These are phyloP conservation scores for Diplodia mutila DNA, from an alignment of 2,329 filamentous ascomycete genomes.

Conservation along the genomic window DNA sequence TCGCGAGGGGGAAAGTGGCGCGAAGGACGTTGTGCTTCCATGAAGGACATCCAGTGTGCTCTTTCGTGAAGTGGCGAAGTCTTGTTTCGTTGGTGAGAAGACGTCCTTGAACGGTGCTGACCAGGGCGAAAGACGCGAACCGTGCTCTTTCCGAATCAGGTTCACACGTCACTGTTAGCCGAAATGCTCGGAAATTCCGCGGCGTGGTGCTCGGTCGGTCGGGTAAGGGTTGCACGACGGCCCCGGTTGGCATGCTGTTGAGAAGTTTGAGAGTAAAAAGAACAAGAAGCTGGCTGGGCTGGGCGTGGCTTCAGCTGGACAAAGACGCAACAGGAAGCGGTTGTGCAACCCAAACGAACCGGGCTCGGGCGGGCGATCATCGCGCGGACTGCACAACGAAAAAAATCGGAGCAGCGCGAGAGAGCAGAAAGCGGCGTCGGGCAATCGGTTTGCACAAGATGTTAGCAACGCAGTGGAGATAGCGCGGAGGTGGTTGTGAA, in stretches of 20 bases:
- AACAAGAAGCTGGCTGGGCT: background rate
- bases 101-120: background rate
- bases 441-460: slow-evolving; percentile 12
- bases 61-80: too few species aligned
- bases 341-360: background rate
- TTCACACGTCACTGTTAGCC: background rate
- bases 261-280: background rate
- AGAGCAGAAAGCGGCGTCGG: background rate
- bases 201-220: too few species aligned
- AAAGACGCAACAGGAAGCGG: background rate
- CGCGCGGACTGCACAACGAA: background rate
- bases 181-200: background rate
- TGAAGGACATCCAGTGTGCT: too few species aligned
- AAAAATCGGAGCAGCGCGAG: background rate
- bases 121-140: background rate
- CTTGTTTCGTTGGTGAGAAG: background rate
- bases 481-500: background rate
- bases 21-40: background rate
- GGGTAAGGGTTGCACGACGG: background rate
- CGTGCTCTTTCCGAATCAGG: background rate
- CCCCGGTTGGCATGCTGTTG: background rate
- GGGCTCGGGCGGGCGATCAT: background rate
- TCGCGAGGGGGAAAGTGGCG: background rate
- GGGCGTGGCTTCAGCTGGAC: background rate
- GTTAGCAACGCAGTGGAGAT: slow-evolving; percentile 5